phyloP scores from a whole-genome alignment of 352 stramenopile genomes.

The Elongisporangium prolatum region DNA sequence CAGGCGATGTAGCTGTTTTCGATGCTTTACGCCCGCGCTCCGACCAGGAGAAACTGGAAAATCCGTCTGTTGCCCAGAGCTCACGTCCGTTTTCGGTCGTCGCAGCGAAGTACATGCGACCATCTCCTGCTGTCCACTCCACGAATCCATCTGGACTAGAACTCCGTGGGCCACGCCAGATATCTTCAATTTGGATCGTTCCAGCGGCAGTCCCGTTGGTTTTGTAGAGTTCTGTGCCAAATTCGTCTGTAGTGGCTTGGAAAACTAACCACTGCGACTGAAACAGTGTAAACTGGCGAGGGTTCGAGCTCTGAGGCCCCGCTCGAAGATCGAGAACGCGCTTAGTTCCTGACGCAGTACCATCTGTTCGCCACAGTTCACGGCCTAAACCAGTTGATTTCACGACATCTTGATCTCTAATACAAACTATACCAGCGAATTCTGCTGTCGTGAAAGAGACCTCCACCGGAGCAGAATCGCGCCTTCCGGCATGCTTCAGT shows the following conservation, averaged over 20 bases:
- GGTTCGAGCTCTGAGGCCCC: constrained; percentile 28
- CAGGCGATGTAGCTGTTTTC: constrained; percentile 2
- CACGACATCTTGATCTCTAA: constrained; percentile 13
- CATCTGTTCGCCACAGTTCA: constrained; percentile 71
- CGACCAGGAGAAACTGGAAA: constrained; percentile 16
- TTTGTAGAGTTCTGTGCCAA: constrained; percentile 56
- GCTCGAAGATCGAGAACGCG: constrained; percentile 46
- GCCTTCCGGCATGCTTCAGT: constrained; percentile 58
- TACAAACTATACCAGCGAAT: constrained; percentile 81
- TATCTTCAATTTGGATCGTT: constrained; percentile 48
- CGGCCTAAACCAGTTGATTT: constrained; percentile 12
- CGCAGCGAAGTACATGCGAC: constrained; percentile 50
- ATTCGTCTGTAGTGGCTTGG: constrained; percentile 27
- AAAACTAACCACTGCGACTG: constrained; percentile 37
- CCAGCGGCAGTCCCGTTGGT: constrained; percentile 43
- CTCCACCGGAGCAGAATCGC: constrained; percentile 31
- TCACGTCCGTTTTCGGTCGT: constrained; percentile 43
- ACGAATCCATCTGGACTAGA: constrained; percentile 41
- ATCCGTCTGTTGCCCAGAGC: constrained; percentile 62
- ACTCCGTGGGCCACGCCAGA: constrained; percentile 37
- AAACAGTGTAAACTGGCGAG: constrained; percentile 39
- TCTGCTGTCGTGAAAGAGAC: constrained; percentile 21
- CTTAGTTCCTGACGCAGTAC: constrained; percentile 20
- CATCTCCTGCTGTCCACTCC: constrained; percentile 28
- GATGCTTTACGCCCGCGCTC: constrained; percentile 11